Base-by-base conservation (phyloP, 2,329 filamentous ascomycete genomes). In the Diplodia scrobiculata region DNA sequence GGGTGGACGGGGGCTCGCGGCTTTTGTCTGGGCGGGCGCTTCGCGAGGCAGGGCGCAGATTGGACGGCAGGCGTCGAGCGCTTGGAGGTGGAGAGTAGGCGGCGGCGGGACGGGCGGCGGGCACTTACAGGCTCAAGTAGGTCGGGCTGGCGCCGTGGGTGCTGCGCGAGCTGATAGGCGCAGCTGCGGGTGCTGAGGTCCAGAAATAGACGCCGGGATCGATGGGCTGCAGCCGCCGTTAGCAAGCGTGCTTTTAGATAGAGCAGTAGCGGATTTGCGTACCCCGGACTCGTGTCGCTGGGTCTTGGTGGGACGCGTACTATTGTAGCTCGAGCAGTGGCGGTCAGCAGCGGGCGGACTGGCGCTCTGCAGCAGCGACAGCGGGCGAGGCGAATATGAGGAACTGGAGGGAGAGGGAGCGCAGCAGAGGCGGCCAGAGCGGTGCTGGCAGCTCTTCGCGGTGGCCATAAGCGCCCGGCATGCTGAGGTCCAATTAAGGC, bases 21-120 rank as follows among this genome's bases (percentile, higher is more conserved):
- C 72, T 79, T 79, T 77, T 78, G 76, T 75, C 68, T 73, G 71
- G 69, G 69, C 66, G 68, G 73, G 77, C 77, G 77, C 76, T 77
- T 78, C 67, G 74, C 73, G 45, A 32, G 52, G 52, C 60, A 65
- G 34, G 21, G 58, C 51, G 66, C 54, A 48, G 66, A 67, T 67
- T 63, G 62, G 66, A 17, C 34, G 45, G 29, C 34, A 19, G 10
- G 19, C 34, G 38, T 6, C 19, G 45, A 50, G 64, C 54, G 54
- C 64, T 66, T 66, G 47, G 32, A 62, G 32, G 64, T 59, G 64
- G 64, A 60, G 64, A 66, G 64, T 21, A 59, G 32, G 47, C 27
- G 41, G 36, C 32, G 45, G 36, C 53, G 32, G 53, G 53, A 58
- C 32, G 25, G 25, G 38, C 21, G 45, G 36, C 52, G 63, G 64